These are phyloP conservation scores for Aureobasidium sp. DNA, from an alignment of 2,329 filamentous ascomycete genomes.

Conservation along the genomic window DNA sequence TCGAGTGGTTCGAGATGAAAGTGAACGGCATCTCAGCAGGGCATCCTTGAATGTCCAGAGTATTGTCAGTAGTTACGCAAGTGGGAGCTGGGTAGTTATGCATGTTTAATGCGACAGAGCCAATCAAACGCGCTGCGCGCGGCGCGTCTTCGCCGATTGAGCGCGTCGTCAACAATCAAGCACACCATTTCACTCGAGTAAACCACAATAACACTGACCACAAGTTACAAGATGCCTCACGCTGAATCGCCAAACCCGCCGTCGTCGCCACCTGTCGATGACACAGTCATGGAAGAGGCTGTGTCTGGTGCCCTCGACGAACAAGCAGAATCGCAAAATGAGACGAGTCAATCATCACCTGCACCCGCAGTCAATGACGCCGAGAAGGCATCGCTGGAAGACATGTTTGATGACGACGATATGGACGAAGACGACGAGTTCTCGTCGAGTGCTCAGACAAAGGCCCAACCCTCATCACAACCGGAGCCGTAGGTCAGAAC, in stretches of 20 bases:
- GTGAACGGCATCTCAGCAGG: neutral
- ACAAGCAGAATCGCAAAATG: conserved; percentile 13
- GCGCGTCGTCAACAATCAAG: conserved; percentile 3
- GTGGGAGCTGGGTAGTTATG: neutral
- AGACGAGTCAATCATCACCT: conserved; percentile 14
- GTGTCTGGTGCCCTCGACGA: conserved; percentile 12
- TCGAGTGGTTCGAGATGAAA: neutral
- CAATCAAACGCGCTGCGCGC: conserved; percentile 4
- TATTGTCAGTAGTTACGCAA: too few species aligned
- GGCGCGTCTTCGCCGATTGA: neutral
- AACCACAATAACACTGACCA: neutral
- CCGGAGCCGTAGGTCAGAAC: conserved; percentile 29
- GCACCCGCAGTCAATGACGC: conserved; percentile 13
- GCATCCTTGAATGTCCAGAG: neutral
- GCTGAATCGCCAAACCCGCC: conserved; percentile 30
- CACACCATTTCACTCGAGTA: neutral
- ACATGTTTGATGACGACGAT: conserved; percentile 51
- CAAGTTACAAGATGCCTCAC: conserved; percentile 38
- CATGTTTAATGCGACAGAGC: neutral
- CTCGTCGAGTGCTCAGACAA: conserved; percentile 43
- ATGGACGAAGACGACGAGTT: conserved; percentile 50
- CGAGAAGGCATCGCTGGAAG: conserved; percentile 41
- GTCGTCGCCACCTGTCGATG: conserved; percentile 23
- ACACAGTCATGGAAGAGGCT: conserved; percentile 26
- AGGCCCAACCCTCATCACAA: conserved; percentile 34